Conservation (phyloP, 2,329 filamentous ascomycete genomes). For the Ilyonectria destructans region DNA sequence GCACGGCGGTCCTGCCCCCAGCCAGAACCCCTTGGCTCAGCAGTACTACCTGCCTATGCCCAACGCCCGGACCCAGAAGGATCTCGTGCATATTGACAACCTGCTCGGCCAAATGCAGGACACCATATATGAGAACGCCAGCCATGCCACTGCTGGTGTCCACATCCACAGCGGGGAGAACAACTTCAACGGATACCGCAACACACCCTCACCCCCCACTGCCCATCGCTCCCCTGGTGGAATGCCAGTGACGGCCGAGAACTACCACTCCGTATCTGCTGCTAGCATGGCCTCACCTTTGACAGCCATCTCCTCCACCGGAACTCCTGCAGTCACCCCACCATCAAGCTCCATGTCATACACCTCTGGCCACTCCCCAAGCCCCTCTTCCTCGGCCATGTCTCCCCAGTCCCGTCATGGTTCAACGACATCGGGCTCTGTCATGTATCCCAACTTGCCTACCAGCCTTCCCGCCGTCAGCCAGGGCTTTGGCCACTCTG, state of each 20-base stretch:
- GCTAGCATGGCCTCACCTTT: constrained; percentile 75
- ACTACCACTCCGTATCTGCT: constrained; percentile 63
- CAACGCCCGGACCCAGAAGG: constrained; percentile 92
- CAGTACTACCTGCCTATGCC: constrained; percentile 92
- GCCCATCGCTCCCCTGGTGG: constrained; percentile 56
- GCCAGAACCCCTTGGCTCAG: constrained; percentile 73
- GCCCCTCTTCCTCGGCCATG: constrained; percentile 79
- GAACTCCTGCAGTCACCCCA: constrained; percentile 84
- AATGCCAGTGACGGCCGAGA: constrained; percentile 55
- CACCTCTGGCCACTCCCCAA: constrained; percentile 83
- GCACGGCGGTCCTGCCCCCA: constrained; percentile 70
- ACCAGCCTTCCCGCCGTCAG: constrained; percentile 73
- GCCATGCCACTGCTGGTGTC: constrained; percentile 84
- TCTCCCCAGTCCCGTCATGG: constrained; percentile 77
- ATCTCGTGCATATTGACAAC: constrained; percentile 93
- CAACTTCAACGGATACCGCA: constrained; percentile 70
- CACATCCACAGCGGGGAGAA: constrained; percentile 83
- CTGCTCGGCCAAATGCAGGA: constrained; percentile 97
- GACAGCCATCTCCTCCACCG: constrained; percentile 72
- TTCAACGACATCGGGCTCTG: constrained; percentile 69
- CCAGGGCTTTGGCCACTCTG: constrained; percentile 79
- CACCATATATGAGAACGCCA: constrained; percentile 94
- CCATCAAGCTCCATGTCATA: constrained; percentile 84
- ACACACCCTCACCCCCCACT: constrained; percentile 69
- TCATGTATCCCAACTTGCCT: constrained; percentile 81